Percentiles rank a stretch among this genome's conserved stretches.
These are phyloP conservation scores for Ogataea minuta DNA, from an alignment of 805 yeast genomes.

Conservation along the genomic window DNA sequence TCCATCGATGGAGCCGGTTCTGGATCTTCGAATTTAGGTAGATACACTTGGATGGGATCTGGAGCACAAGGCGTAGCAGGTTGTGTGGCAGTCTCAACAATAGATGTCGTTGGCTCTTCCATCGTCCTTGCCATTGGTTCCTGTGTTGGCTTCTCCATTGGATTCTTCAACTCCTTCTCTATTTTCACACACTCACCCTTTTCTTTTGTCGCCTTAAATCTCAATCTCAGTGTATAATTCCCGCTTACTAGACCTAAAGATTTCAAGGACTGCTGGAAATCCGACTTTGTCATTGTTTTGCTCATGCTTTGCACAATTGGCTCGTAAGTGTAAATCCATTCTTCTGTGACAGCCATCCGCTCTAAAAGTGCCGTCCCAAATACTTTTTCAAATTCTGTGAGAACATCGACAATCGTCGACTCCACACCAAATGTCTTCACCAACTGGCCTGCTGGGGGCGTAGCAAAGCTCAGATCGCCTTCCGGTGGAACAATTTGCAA, in stretches of 20 bases:
- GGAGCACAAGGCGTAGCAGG: neutral
- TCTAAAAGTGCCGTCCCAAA: neutral
- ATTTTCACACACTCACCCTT: too few species aligned
- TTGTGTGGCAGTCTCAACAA: neutral
- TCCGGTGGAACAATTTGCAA: conserved; percentile 23
- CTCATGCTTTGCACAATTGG: conserved; percentile 29
- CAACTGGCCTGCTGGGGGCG: conserved; percentile 16
- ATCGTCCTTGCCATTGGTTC: too few species aligned
- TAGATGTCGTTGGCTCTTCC: neutral
- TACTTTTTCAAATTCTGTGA: conserved; percentile 18
- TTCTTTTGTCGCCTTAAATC: conserved; percentile 16
- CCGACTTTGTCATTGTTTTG: conserved; percentile 18
- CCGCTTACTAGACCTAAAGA: conserved; percentile 28
- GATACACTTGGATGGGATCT: conserved; percentile 6
- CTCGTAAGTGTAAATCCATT: conserved; percentile 10
- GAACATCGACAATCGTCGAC: conserved; percentile 14
- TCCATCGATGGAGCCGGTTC: conserved; percentile 20
- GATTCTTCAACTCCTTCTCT: neutral
- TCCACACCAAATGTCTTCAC: conserved; percentile 14
- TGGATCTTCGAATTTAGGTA: conserved; percentile 8
- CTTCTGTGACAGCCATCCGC: neutral
- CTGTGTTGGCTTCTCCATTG: neutral
- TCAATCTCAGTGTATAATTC: conserved; percentile 28
- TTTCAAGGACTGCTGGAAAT: conserved; percentile 22
- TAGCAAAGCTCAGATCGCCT: conserved; percentile 14